These are phyloP conservation scores for Podospora tetraspora DNA, from an alignment of 495 filamentous ascomycete genomes.

Conservation along the genomic window DNA sequence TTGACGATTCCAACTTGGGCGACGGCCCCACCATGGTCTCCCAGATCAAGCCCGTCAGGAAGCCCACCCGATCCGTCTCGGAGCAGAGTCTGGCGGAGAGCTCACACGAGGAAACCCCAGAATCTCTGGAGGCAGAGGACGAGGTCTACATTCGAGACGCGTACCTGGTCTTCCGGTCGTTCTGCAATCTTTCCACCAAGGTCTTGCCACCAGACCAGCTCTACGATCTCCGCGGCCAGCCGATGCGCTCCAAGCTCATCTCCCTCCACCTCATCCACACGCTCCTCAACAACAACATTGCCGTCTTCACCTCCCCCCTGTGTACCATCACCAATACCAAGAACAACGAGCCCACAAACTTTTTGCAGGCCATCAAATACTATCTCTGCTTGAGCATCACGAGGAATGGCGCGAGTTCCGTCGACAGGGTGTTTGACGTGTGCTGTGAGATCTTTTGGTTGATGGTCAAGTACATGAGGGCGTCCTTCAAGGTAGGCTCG, in stretches of 20 bases:
- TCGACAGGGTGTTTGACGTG: conserved; percentile 86
- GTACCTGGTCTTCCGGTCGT: conserved; percentile 92
- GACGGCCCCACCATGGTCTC: conserved; percentile 94
- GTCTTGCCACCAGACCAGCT: conserved; percentile 81
- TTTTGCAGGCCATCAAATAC: conserved; percentile 93
- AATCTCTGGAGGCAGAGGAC: conserved; percentile 78
- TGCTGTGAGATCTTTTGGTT: conserved; percentile 98
- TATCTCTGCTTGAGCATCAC: conserved; percentile 92
- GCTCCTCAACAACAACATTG: conserved; percentile 83
- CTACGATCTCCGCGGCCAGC: conserved; percentile 84
- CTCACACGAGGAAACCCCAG: conserved; percentile 48
- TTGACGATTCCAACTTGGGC: conserved; percentile 83
- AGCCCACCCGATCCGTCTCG: conserved; percentile 53
- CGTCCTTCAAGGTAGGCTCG: conserved; percentile 74
- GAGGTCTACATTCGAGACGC: conserved; percentile 96
- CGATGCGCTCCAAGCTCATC: conserved; percentile 95
- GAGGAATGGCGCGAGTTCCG: conserved; percentile 88
- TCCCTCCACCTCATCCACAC: conserved; percentile 93
- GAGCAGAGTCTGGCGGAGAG: conserved; percentile 46
- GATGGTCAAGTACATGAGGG: conserved; percentile 88
- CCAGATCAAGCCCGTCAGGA: conserved; percentile 57
- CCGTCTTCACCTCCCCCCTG: conserved; percentile 80
- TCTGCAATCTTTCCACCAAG: conserved; percentile 96
- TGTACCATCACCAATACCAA: conserved; percentile 85
- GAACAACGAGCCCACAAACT: conserved; percentile 76